These are phyloP conservation scores for Aaosphaeria arxii DNA, from an alignment of 2,329 filamentous ascomycete species.

Conservation along the genomic window DNA sequence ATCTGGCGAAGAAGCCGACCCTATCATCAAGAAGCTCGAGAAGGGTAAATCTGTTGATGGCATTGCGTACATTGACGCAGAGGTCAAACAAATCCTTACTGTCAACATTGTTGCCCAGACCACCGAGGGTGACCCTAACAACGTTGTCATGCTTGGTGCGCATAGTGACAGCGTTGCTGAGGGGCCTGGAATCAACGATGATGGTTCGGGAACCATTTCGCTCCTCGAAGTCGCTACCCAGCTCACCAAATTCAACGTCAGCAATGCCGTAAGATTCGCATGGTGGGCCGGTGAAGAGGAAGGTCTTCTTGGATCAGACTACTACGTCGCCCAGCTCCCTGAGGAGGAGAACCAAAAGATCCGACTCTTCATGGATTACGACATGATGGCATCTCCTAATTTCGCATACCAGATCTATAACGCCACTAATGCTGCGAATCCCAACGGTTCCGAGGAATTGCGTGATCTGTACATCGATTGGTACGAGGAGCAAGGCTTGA, in stretches of 20 bases:
- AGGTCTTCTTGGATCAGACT: conserved; percentile 38
- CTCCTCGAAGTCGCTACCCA: conserved; percentile 39
- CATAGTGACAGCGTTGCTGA: conserved; percentile 41
- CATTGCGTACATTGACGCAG: conserved; percentile 46
- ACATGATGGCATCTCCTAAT: conserved; percentile 42
- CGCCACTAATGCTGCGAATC: conserved; percentile 35
- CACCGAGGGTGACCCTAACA: conserved; percentile 36
- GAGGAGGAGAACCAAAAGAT: conserved; percentile 38
- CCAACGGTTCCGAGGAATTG: conserved; percentile 34
- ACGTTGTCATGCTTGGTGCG: conserved; percentile 41
- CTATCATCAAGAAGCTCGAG: conserved; percentile 52
- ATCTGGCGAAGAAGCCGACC: conserved; percentile 58
- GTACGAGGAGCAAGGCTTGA: conserved; percentile 34
- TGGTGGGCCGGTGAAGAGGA: conserved; percentile 42
- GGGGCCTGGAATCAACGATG: conserved; percentile 43
- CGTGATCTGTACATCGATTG: conserved; percentile 38
- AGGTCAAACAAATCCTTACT: conserved; percentile 50
- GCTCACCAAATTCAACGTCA: conserved; percentile 37
- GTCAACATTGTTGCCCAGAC: conserved; percentile 42
- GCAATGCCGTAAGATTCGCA: conserved; percentile 40
- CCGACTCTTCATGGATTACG: conserved; percentile 43
- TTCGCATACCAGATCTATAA: conserved; percentile 42
- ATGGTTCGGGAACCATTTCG: conserved; percentile 39
- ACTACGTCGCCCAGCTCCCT: conserved; percentile 35
- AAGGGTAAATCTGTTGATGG: conserved; percentile 42